Base-by-base conservation (phyloP, 345 rosid genomes). In the Odontarrhena argentea region DNA sequence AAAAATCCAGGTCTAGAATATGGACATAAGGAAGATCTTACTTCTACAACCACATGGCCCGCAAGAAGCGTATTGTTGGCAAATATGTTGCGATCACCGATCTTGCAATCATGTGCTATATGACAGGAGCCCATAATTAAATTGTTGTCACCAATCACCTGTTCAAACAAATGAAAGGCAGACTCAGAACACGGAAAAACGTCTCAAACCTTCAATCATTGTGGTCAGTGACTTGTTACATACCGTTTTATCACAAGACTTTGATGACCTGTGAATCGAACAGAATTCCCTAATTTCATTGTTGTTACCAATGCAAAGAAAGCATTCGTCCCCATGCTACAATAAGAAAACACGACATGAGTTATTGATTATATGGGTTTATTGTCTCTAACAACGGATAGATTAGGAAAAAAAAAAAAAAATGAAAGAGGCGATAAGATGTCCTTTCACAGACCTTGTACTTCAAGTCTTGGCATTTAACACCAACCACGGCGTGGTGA, bases 41-140 rank as follows among this genome's bases (percentile, higher is more conserved):
- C 99, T 79, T 90, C 87, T 24, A 87, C 89, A 47, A 80, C 68
- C 52, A 94, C 95, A 83, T 90, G 97, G 47, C 99, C 99, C 0
- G 97, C 97, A 55, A 94, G 79, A 82, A 93, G 96, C 42, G 88
- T 90, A 77, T 66, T 84, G 67, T 90, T 90, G 22, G 96, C 92
- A 74, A 91, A 87, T 62, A 94, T 90, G 86, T 94, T 94, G 77
- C 41, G 64, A 82, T 84, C 82, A 12, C 99, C 95, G 40, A 88
- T 86, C 75, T 83, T 85, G 78, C 97, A 94, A 77, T 91, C 99
- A 74, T 90, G 99, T 32, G 97, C 99, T 69, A 94, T 80, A 74
- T 90, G 99, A 73, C 99, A 87, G 40, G 99, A 87, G 3, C 97
- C 99, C 99, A 94, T 94, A 70, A 94, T 79, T 60, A 94, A 89